Percentiles rank a stretch among this genome's conserved stretches.
These are phyloP conservation scores for Pseudoneurospora amorphoporcata DNA, from an alignment of 495 filamentous ascomycete genomes.

Conservation along the genomic window DNA sequence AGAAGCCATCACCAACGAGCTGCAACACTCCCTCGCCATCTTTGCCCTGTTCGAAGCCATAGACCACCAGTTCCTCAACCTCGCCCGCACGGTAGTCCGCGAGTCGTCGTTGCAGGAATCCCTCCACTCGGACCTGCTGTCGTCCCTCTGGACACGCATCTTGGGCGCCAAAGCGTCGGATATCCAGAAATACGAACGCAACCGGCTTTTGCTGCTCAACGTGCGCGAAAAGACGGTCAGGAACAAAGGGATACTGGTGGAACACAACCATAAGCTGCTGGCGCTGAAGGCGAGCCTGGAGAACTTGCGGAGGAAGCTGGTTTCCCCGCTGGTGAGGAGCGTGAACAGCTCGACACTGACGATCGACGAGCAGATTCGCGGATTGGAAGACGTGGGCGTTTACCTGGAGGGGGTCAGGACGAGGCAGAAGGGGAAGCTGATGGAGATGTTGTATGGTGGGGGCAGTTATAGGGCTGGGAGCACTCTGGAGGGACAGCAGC, in stretches of 20 bases:
- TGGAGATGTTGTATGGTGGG: conserved; percentile 69
- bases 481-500: not conserved
- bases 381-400: conserved; percentile 65
- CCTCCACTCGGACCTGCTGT: conserved; percentile 67
- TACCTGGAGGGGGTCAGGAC: conserved; percentile 63
- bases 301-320: conserved; percentile 61
- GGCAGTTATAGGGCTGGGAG: conserved; percentile 2
- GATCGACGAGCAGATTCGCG: conserved; percentile 74
- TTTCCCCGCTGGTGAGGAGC: conserved; percentile 67
- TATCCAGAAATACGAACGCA: conserved; percentile 81
- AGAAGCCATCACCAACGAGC: conserved; percentile 74
- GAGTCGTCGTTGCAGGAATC: conserved; percentile 71
- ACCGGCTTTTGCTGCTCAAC: conserved; percentile 60
- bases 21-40: conserved; percentile 62
- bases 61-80: conserved; percentile 77
- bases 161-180: conserved; percentile 60
- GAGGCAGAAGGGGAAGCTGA: conserved; percentile 69
- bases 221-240: conserved; percentile 70
- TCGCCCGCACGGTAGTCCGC: conserved; percentile 75
- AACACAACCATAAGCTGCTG: conserved; percentile 70
- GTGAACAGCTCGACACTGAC: conserved; percentile 55
- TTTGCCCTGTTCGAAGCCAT: conserved; percentile 80
- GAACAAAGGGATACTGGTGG: conserved; percentile 76
- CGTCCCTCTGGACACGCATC: conserved; percentile 74
- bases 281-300: conserved; percentile 76